These are phyloP conservation scores for Malassezia yamatoensis DNA, from an alignment of 1,284 basidiomycete genomes.

Conservation along the genomic window DNA sequence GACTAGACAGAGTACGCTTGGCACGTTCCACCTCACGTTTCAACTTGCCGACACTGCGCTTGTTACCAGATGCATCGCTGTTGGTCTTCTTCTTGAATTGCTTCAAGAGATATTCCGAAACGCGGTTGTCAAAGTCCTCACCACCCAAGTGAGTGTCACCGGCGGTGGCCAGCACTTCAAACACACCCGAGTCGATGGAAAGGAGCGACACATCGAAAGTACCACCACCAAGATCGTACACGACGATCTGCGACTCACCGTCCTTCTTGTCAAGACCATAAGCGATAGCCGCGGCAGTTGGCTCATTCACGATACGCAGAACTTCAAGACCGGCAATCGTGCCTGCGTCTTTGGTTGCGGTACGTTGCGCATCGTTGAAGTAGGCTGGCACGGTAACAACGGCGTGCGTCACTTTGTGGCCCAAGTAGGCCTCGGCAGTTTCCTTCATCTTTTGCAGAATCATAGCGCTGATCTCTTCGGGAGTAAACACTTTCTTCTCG, in stretches of 20 bases:
- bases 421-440: conserved; percentile 94
- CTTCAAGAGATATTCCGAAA: conserved; percentile 47
- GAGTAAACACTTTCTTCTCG: conserved; percentile 49
- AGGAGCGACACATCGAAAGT: conserved; percentile 97
- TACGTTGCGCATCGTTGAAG: conserved; percentile 90
- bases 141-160: conserved; percentile 98
- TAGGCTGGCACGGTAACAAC: conserved; percentile 95
- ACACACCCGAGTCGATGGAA: conserved; percentile 91
- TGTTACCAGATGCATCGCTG: conserved; percentile 69
- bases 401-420: conserved; percentile 85
- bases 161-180: conserved; percentile 91
- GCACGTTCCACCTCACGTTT: conserved; percentile 98
- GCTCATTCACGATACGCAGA: conserved; percentile 97
- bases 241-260: conserved; percentile 88
- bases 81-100: conserved; percentile 48
- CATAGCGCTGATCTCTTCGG: conserved; percentile 89
- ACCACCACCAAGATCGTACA: conserved; percentile 96
- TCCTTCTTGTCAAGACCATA: conserved; percentile 94
- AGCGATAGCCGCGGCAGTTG: conserved; percentile 85
- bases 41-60: conserved; percentile 86
- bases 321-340: conserved; percentile 90
- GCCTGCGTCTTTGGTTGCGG: conserved; percentile 96
- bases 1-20: conserved; percentile 83
- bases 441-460: conserved; percentile 97
- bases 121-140: conserved; percentile 92